A percentile compares a stretch with the other conserved stretches of the same genome.
Evolutionary conservation across 345 rosid species (phyloP).

Genomic region (Moricandia moricandioides): DNA sequence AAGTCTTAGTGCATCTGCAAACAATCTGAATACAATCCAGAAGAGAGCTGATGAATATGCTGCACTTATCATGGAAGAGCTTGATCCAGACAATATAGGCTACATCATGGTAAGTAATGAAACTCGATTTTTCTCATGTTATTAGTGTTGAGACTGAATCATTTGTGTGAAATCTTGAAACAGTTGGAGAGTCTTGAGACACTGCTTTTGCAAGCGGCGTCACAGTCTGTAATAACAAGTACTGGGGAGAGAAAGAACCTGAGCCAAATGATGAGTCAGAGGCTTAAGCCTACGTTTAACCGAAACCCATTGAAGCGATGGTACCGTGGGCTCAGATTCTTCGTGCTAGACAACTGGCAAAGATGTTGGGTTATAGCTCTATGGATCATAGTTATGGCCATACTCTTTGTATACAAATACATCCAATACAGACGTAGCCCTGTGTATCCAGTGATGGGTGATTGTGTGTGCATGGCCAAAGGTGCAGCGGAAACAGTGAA

Average conservation of each 20-base stretch:
- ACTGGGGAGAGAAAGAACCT: constrained; percentile 62
- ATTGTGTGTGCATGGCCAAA: constrained; percentile 71
- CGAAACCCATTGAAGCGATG: constrained; percentile 51
- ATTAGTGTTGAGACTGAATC: background rate
- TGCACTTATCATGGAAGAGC: constrained; percentile 78
- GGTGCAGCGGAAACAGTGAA: constrained; percentile 78
- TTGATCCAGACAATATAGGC: constrained; percentile 70
- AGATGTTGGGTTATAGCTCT: constrained; percentile 67
- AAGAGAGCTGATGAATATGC: constrained; percentile 81
- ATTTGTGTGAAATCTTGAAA: constrained; percentile 21
- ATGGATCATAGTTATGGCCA: constrained; percentile 60
- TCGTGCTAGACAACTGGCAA: constrained; percentile 69
- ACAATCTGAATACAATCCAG: constrained; percentile 59
- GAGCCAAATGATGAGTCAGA: constrained; percentile 76
- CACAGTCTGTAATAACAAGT: constrained; percentile 43
- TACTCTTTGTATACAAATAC: constrained; percentile 59
- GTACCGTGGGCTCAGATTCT: constrained; percentile 43
- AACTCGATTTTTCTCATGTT: background rate
- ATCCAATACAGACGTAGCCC: constrained; percentile 48
- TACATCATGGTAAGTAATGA: constrained; percentile 59
- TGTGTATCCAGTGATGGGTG: constrained; percentile 62
- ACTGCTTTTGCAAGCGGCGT: constrained; percentile 59
- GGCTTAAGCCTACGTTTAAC: constrained; percentile 56
- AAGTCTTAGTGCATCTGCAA: constrained; percentile 75
- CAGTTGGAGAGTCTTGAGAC: constrained; percentile 70